Conservation (phyloP, 257 asterid genomes). For the Henckelia pumila region DNA sequence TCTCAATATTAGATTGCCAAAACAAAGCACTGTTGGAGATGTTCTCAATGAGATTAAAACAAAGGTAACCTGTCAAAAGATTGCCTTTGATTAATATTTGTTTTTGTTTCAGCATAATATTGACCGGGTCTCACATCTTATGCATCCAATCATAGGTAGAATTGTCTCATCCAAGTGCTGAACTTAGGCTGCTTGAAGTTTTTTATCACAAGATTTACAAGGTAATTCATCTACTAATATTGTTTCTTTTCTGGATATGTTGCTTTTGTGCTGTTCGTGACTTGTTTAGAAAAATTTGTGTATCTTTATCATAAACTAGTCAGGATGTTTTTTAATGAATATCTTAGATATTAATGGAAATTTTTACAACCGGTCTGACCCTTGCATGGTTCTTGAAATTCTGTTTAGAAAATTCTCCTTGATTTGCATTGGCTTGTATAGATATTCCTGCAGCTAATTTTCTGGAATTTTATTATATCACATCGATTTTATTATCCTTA, state of each 20-base stretch:
- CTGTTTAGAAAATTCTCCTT: conserved; percentile 9
- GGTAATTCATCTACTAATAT: conserved; percentile 35
- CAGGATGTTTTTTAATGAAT: conserved; percentile 3
- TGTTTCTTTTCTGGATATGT: conserved; percentile 10
- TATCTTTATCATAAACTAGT: conserved; percentile 2
- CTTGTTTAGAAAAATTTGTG: conserved; percentile 15
- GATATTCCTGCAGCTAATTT: conserved; percentile 6
- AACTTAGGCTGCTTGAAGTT: conserved; percentile 68
- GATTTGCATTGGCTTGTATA: conserved; percentile 8
- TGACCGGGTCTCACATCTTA: conserved; percentile 20
- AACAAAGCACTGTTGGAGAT: conserved; percentile 93
- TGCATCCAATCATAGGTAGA: conserved; percentile 46
- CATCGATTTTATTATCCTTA: conserved; percentile 7
- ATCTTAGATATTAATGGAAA: conserved; percentile 7
- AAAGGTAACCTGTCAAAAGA: conserved; percentile 44
- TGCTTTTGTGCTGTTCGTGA: conserved; percentile 4
- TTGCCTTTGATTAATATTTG: background rate
- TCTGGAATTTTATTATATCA: background rate
- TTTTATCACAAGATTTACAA: conserved; percentile 66
- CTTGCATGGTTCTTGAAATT: conserved; percentile 19
- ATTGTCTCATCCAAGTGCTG: conserved; percentile 62
- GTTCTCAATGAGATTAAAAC: conserved; percentile 93
- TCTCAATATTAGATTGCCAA: conserved; percentile 85
- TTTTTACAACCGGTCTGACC: conserved; percentile 7
- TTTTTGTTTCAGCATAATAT: conserved; percentile 17